Conservation (phyloP, 1,139 yeast species). For the Yamadazyma blattariae region DNA sequence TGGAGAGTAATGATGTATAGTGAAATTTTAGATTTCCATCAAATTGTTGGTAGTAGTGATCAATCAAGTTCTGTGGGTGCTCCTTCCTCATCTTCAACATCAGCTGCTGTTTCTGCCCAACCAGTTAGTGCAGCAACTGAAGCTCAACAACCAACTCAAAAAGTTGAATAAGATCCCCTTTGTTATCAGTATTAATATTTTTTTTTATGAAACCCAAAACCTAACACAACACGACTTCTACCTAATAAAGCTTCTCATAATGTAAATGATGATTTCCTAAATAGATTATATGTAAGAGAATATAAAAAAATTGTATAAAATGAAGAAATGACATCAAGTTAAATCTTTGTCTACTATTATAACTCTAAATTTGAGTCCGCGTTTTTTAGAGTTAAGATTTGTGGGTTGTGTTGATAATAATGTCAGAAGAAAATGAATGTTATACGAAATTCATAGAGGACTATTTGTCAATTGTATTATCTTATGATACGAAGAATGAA, state of each 20-base stretch:
- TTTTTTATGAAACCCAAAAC: too few species aligned
- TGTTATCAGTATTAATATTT: too few species aligned
- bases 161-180: slow-evolving; percentile 15
- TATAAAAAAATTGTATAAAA: too few species aligned
- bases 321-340: too few species aligned
- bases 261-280: too few species aligned
- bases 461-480: slow-evolving; percentile 15
- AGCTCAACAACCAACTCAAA: slow-evolving; percentile 14
- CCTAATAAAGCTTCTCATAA: too few species aligned
- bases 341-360: too few species aligned
- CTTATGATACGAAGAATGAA: slow-evolving; percentile 10
- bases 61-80: slow-evolving; percentile 5
- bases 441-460: slow-evolving; percentile 17
- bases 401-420: too few species aligned
- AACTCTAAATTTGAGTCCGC: too few species aligned
- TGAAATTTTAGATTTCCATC: slow-evolving; percentile 93
- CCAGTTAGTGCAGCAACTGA: slow-evolving; percentile 18
- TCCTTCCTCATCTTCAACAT: slow-evolving; percentile 10
- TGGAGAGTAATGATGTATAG: slow-evolving; percentile 99
- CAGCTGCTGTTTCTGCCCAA: not conserved
- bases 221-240: too few species aligned
- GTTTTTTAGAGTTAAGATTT: too few species aligned
- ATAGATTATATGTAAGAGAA: too few species aligned
- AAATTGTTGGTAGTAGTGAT: slow-evolving; percentile 47
- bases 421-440: not conserved